Conservation (phyloP, 2,329 filamentous ascomycete species). For the Teratosphaeria zuluensis region DNA sequence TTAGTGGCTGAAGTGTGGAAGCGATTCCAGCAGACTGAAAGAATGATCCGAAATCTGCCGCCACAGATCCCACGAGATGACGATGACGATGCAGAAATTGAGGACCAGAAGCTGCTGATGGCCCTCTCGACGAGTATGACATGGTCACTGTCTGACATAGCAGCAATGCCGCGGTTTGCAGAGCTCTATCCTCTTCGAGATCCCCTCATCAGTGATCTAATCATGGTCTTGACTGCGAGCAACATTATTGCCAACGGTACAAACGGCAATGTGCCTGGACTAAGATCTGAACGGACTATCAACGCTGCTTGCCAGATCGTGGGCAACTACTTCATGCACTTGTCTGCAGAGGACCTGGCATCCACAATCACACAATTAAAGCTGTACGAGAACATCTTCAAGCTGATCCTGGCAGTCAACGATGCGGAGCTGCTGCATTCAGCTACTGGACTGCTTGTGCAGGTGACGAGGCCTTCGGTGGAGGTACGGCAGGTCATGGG, state of each 20-base stretch:
- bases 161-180: conserved; percentile 14
- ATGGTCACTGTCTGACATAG: conserved; percentile 23
- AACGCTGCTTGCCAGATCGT: conserved; percentile 20
- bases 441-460: conserved; percentile 18
- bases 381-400: conserved; percentile 4
- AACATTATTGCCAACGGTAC: neutral
- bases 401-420: conserved; percentile 2
- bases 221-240: neutral
- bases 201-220: conserved; percentile 2
- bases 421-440: conserved; percentile 19
- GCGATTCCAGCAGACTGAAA: conserved; percentile 9
- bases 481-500: conserved; percentile 14
- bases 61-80: neutral
- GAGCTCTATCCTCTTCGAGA: conserved; percentile 5
- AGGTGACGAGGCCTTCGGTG: conserved; percentile 17
- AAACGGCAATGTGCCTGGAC: neutral
- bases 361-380: conserved; percentile 5
- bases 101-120: conserved; percentile 12
- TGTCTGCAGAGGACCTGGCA: conserved; percentile 3
- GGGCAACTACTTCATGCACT: conserved; percentile 19
- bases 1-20: conserved; percentile 12
- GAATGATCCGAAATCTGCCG: neutral
- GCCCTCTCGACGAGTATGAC: conserved; percentile 18
- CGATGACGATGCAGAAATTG: conserved; percentile 1
- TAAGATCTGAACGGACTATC: neutral